phyloP scores from a whole-genome alignment of 257 asterid species.

The Nicotiana sylvestris region DNA sequence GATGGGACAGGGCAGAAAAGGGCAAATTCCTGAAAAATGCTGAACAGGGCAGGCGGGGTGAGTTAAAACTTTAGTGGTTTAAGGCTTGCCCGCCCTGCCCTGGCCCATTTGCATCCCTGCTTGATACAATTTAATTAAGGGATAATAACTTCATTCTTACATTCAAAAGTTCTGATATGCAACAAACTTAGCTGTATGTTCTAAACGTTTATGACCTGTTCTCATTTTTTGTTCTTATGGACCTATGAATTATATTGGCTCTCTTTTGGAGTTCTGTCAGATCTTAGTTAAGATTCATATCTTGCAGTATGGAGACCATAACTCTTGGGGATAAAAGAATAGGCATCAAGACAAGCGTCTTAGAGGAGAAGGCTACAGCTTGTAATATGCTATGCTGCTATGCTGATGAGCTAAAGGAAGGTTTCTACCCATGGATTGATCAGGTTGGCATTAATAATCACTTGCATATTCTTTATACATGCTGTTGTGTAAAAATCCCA shows the following conservation, averaged over 20 bases:
- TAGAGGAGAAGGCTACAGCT: constrained; percentile 99
- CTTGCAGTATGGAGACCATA: constrained; percentile 94
- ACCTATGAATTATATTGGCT: background rate
- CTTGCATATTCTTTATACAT: background rate
- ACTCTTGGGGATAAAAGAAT: constrained; percentile 96
- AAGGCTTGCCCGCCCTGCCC: too few relatives aligned
- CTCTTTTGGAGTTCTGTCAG: background rate
- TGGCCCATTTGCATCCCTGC: background rate
- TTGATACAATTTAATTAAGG: background rate
- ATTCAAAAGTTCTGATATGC: background rate
- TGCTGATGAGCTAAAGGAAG: constrained; percentile 98
- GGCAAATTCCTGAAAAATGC: too few relatives aligned
- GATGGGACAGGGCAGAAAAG: too few relatives aligned
- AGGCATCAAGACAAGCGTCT: constrained; percentile 92
- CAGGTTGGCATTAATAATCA: constrained; percentile 54
- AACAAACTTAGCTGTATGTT: background rate
- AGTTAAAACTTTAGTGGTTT: too few relatives aligned
- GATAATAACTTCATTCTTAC: background rate
- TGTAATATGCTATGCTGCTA: constrained; percentile 99
- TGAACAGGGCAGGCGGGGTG: too few relatives aligned
- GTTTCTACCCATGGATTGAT: constrained; percentile 98
- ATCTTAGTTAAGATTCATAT: constrained; percentile 1
- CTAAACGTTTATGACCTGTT: background rate
- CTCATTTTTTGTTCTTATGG: background rate
- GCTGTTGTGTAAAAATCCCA: background rate